Evolutionary conservation across 2,329 filamentous ascomycete genomes (phyloP).

Genomic region (Cucurbitaria berberidis): DNA sequence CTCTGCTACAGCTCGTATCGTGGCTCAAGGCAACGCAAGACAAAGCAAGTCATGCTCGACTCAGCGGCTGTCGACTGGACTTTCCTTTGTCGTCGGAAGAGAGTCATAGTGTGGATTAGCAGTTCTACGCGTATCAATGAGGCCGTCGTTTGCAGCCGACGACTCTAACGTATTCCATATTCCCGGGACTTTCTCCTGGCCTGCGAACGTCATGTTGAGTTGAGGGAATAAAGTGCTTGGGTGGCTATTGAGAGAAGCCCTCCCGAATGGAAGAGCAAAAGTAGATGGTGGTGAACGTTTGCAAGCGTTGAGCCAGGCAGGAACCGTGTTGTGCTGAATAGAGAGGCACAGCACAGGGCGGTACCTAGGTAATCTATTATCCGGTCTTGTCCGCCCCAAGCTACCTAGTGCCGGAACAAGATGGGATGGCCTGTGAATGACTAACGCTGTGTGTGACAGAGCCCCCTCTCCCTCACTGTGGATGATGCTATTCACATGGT

Average conservation of each 20-base stretch:
- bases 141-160: conserved; percentile 26
- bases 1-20: conserved; percentile 6
- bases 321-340: not conserved
- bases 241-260: not conserved
- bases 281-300: not conserved
- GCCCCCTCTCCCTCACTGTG: not conserved
- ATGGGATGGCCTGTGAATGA: conserved; percentile 8
- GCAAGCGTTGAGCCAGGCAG: not conserved
- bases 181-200: not conserved
- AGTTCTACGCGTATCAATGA: conserved; percentile 11
- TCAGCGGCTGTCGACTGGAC: conserved; percentile 7
- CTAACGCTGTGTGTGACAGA: conserved; percentile 7
- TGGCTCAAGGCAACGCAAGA: conserved; percentile 9
- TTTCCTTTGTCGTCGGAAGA: conserved; percentile 23
- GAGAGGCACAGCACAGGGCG: conserved; percentile 2
- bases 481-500: not conserved
- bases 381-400: conserved; percentile 4
- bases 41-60: conserved; percentile 10
- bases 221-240: not conserved
- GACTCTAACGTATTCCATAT: not conserved
- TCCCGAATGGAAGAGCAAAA: not conserved
- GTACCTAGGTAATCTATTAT: conserved; percentile 15
- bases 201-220: not conserved
- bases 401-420: conserved; percentile 18
- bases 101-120: conserved; percentile 30